phyloP scores from a whole-genome alignment of 495 filamentous ascomycete genomes.

The Podospora sp. region DNA sequence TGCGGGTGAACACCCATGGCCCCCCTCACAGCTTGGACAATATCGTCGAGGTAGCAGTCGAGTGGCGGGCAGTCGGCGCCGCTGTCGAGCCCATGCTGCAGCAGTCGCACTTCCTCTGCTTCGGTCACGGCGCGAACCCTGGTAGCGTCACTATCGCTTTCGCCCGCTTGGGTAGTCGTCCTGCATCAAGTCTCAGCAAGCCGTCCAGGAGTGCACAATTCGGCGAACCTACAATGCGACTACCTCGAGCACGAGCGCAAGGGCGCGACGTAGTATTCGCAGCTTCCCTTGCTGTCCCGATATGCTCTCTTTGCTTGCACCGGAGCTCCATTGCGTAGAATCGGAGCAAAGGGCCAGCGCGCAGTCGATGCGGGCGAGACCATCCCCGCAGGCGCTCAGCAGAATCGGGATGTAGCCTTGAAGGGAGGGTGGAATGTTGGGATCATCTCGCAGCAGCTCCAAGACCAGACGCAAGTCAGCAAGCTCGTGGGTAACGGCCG shows the following conservation, averaged over 20 bases:
- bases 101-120: slow-evolving; percentile 8
- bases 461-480: slow-evolving; percentile 37
- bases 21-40: slow-evolving; percentile 13
- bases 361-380: slow-evolving; percentile 25
- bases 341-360: slow-evolving; percentile 24
- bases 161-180: slow-evolving; percentile 1
- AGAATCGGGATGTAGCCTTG: slow-evolving; percentile 28
- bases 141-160: background rate
- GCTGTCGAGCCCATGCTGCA: background rate
- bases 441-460: slow-evolving; percentile 33
- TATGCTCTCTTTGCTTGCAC: slow-evolving; percentile 20
- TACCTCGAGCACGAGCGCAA: slow-evolving; percentile 31
- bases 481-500: slow-evolving; percentile 34
- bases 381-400: slow-evolving; percentile 27
- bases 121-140: slow-evolving; percentile 19
- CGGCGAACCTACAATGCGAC: slow-evolving; percentile 22
- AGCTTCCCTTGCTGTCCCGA: slow-evolving; percentile 20
- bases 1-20: too few relatives aligned
- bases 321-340: slow-evolving; percentile 24
- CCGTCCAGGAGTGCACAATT: background rate
- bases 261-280: slow-evolving; percentile 23
- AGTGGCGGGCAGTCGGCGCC: slow-evolving; percentile 6
- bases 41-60: slow-evolving; percentile 21
- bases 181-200: background rate
- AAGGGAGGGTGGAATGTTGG: slow-evolving; percentile 24